These are phyloP conservation scores for Harringtonia lauricola DNA, from an alignment of 2,329 filamentous ascomycete genomes.

Conservation along the genomic window DNA sequence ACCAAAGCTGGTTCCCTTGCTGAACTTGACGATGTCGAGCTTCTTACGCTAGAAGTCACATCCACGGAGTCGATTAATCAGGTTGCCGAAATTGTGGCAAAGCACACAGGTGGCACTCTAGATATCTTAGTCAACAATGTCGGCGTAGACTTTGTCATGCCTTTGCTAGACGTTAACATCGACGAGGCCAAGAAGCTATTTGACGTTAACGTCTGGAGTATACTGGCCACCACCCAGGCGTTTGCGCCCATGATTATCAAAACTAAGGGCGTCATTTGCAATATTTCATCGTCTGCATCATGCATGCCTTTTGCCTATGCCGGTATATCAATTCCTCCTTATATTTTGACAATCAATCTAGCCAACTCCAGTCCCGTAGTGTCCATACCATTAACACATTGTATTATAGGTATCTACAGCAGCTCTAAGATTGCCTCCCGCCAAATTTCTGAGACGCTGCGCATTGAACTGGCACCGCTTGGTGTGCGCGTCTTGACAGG, in stretches of 20 bases:
- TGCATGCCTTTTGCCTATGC: conserved; percentile 10
- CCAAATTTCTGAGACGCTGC: not conserved
- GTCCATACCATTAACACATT: too few relatives aligned
- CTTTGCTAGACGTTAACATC: conserved; percentile 24
- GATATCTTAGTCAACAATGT: conserved; percentile 33
- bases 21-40: conserved; percentile 14
- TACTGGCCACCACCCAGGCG: conserved; percentile 22
- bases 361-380: too few relatives aligned
- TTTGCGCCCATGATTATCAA: conserved; percentile 21
- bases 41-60: conserved; percentile 19
- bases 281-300: conserved; percentile 9
- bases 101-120: conserved; percentile 20
- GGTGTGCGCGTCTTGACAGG: too few relatives aligned
- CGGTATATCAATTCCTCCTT: too few relatives aligned
- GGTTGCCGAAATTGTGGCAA: conserved; percentile 11
- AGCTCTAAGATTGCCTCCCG: conserved; percentile 7
- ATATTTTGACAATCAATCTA: too few relatives aligned
- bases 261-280: conserved; percentile 16
- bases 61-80: conserved; percentile 14
- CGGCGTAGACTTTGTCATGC: conserved; percentile 21
- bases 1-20: conserved; percentile 20
- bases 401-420: conserved; percentile 10
- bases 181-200: conserved; percentile 23
- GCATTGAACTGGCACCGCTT: too few relatives aligned
- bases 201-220: conserved; percentile 29